Base-by-base conservation (phyloP, 2,329 filamentous ascomycete genomes). In the Talaromyces albobiverticillius region DNA sequence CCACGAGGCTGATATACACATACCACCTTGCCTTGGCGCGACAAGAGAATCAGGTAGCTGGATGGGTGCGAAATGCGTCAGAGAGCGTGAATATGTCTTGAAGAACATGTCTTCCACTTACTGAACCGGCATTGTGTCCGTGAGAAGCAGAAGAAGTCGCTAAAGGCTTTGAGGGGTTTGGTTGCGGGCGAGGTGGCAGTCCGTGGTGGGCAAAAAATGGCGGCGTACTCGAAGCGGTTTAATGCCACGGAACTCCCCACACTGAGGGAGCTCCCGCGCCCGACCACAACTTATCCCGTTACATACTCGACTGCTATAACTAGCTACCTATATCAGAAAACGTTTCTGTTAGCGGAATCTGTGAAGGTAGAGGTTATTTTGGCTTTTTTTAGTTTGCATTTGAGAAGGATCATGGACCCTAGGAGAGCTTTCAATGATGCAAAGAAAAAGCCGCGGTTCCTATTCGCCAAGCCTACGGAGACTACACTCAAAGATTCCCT, bases 11-110 rank as follows among this genome's bases (percentile, higher is more conserved):
- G 67, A 46, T 23, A 45, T 23, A 40, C 42, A 58, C 56, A 53
- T 82, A 99, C 93, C 78, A 99, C 94, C 88, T 99, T 99, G 79
- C 94, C 94, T 82, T 99, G 94, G 68, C 94, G 86, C 61, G 93
- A 97, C 64, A 99, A 87, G 73, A 99, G 85, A 74, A 99, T 97
- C 65, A 99, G 81, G 74, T 99, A 99, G 80, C 94, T 97, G 57
- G 43, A 51, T 23, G n/a, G 49, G 16, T 16, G 18, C 9, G 18
- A 11, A 22, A n/a, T 20, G 36, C 25, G 57, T 67, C 53, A 66
- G 62, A 60, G 5, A 10, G 46, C 23, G 49, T 36, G 29, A 16
- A 26, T 51, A n/a, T 16, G 29, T 36, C n/a, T 23, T 6, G n/a
- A 26, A 6, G 26, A 23, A 23, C 20, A 13, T 48, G 20, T 41